A percentile compares a stretch with the other conserved stretches of the same genome.
phyloP scores from a whole-genome alignment of 129 eudicot species.

The Erigeron canadensis region DNA sequence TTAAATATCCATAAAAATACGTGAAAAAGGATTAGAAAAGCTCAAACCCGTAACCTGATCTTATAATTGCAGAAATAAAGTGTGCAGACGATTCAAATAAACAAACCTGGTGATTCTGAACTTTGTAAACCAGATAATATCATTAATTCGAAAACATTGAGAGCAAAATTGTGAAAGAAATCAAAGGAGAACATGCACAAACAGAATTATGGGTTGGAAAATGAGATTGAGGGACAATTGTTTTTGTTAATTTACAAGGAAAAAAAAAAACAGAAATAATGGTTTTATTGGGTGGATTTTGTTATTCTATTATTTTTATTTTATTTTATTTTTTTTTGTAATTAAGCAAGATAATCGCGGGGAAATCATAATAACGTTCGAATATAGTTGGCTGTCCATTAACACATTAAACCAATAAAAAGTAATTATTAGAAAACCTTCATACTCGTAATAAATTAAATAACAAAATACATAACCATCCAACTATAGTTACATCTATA shows the following conservation, averaged over 20 bases:
- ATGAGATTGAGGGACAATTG: constrained; percentile 19
- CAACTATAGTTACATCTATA: too few species aligned
- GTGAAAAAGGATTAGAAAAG: not conserved
- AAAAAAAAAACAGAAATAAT: not conserved
- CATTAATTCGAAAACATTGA: not conserved
- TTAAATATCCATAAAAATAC: not conserved
- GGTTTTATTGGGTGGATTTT: not conserved
- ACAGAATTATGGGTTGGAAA: constrained; percentile 5
- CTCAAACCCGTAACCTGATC: constrained; percentile 11
- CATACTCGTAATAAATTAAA: too few species aligned
- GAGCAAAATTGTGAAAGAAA: constrained; percentile 14
- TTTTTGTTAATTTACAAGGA: constrained; percentile 15
- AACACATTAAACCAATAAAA: not conserved
- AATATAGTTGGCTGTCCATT: constrained; percentile 7
- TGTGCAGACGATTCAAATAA: not conserved
- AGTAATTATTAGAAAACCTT: not conserved
- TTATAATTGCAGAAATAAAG: constrained; percentile 14
- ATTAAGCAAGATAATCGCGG: constrained; percentile 23
- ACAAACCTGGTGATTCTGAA: not conserved
- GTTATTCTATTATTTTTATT: not conserved
- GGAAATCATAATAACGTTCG: constrained; percentile 20
- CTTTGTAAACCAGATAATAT: not conserved
- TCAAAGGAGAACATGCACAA: constrained; percentile 8
- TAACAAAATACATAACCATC: too few species aligned
- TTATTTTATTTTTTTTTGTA: not conserved